phyloP scores from a whole-genome alignment of 352 stramenopile species.

The Globisporangium nodosum region DNA sequence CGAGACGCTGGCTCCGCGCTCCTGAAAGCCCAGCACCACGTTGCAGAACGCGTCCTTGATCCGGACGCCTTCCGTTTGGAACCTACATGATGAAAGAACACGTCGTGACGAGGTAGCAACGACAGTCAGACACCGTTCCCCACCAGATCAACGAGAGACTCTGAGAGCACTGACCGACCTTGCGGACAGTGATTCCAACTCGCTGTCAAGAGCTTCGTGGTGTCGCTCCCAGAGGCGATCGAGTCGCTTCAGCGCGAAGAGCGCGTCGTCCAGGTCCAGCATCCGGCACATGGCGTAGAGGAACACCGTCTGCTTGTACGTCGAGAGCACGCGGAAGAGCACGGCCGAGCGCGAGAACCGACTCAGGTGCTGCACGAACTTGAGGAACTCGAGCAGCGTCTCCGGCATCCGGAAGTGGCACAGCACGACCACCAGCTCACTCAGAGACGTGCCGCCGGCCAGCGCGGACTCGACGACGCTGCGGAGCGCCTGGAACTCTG shows the following conservation, averaged over 20 bases:
- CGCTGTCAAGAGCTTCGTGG: slow-evolving; percentile 21
- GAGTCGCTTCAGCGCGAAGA: slow-evolving; percentile 56
- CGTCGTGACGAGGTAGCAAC: neutral
- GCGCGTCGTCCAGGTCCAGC: slow-evolving; percentile 53
- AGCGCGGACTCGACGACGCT: slow-evolving; percentile 43
- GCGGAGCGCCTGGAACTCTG: slow-evolving; percentile 30
- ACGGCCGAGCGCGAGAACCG: slow-evolving; percentile 18
- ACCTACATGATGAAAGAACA: neutral
- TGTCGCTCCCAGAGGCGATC: slow-evolving; percentile 41
- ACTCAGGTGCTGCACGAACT: slow-evolving; percentile 34
- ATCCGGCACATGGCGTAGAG: slow-evolving; percentile 66
- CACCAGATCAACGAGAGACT: neutral
- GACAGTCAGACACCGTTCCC: too few relatives aligned
- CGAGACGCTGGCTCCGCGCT: slow-evolving; percentile 11
- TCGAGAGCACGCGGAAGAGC: slow-evolving; percentile 50
- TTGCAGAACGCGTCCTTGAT: slow-evolving; percentile 61
- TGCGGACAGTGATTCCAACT: slow-evolving; percentile 20
- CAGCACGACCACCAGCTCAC: slow-evolving; percentile 45
- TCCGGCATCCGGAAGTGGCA: slow-evolving; percentile 32
- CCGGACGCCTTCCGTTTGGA: slow-evolving; percentile 5
- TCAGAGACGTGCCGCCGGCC: slow-evolving; percentile 22
- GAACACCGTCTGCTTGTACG: slow-evolving; percentile 41
- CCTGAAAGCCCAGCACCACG: slow-evolving; percentile 47
- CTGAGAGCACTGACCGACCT: neutral
- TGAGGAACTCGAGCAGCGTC: slow-evolving; percentile 34